These are phyloP conservation scores for Talaromyces islandicus DNA, from an alignment of 2,329 filamentous ascomycete species.

Conservation along the genomic window DNA sequence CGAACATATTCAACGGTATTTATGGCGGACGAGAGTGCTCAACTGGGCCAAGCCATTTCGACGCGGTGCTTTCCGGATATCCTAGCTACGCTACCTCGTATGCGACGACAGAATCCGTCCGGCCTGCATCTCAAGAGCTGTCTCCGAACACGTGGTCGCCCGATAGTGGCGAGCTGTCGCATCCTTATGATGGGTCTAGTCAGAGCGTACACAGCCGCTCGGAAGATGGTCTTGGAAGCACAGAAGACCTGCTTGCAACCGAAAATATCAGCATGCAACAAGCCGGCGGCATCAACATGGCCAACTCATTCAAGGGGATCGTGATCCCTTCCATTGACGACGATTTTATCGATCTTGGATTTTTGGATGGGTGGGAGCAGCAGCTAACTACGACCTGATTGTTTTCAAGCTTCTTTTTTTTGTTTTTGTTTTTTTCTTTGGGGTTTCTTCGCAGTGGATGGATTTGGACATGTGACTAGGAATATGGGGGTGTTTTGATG, in stretches of 20 bases:
- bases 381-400: constrained; percentile 15
- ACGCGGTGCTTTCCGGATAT: constrained; percentile 24
- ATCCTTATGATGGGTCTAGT: constrained; percentile 25
- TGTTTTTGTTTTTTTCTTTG: not conserved
- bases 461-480: not conserved
- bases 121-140: constrained; percentile 25
- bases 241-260: constrained; percentile 37
- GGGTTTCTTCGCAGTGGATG: not conserved
- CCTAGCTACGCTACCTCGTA: not conserved
- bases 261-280: constrained; percentile 19
- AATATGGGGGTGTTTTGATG: not conserved
- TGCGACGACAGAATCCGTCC: not conserved
- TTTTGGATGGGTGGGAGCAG: constrained; percentile 28
- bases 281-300: constrained; percentile 11
- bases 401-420: not conserved
- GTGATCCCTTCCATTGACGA: constrained; percentile 29
- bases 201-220: constrained; percentile 53
- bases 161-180: constrained; percentile 32
- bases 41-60: constrained; percentile 29
- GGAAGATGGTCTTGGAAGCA: constrained; percentile 54
- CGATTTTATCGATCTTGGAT: constrained; percentile 26
- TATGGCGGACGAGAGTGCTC: constrained; percentile 39
- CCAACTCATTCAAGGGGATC: constrained; percentile 32
- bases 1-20: constrained; percentile 64
- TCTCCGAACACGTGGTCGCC: constrained; percentile 35